Conservation (phyloP, 2,329 filamentous ascomycete species). For the Talaromyces piceae region DNA sequence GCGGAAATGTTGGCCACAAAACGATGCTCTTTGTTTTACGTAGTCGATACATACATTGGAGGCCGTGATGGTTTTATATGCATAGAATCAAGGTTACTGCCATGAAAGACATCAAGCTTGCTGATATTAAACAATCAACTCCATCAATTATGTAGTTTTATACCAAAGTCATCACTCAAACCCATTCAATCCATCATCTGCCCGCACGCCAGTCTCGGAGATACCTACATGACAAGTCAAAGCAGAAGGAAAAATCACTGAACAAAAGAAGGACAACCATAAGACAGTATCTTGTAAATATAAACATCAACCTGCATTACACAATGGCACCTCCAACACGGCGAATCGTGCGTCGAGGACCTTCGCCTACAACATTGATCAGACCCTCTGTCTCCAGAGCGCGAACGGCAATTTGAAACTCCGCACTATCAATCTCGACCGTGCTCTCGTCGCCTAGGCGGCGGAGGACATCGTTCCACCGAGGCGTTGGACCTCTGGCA, state of each 20-base stretch:
- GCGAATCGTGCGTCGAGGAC: conserved; percentile 71
- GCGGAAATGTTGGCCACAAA: no score
- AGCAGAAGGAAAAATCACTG: no score
- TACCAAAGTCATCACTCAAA: background rate
- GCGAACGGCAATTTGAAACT: conserved; percentile 77
- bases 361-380: conserved; percentile 75
- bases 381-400: conserved; percentile 76
- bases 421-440: conserved; percentile 62
- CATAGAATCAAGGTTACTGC: no score
- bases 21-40: no score
- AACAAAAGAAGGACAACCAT: no score
- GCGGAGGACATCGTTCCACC: conserved; percentile 71
- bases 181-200: background rate
- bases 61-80: no score
- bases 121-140: background rate
- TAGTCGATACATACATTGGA: no score
- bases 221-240: background rate
- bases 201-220: background rate
- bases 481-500: conserved; percentile 56
- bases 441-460: conserved; percentile 64
- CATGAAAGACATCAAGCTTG: background rate
- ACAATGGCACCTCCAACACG: conserved; percentile 52
- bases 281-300: no score
- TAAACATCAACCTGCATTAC: no score
- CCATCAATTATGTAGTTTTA: background rate